A percentile compares a stretch with the other conserved stretches of the same genome.
These are phyloP conservation scores for Penicillium canariense DNA, from an alignment of 495 filamentous ascomycete species.

Conservation along the genomic window DNA sequence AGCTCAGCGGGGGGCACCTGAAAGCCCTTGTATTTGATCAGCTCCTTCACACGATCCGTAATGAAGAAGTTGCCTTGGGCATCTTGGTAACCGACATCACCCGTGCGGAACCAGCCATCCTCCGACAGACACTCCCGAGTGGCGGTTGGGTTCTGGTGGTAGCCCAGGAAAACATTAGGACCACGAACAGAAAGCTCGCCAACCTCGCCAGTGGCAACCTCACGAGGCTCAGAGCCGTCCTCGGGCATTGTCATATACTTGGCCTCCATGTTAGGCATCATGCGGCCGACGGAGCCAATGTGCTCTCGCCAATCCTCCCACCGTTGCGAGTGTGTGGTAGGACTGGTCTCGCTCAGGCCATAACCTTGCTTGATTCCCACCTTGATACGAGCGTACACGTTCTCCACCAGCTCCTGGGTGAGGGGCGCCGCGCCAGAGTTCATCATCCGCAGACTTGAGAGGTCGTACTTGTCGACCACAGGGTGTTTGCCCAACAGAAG, in stretches of 20 bases:
- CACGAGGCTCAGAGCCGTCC: constrained; percentile 51
- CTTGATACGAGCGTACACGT: constrained; percentile 70
- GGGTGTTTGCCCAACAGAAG: constrained; percentile 79
- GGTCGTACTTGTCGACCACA: constrained; percentile 72
- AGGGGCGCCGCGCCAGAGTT: constrained; percentile 89
- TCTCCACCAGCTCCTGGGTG: constrained; percentile 75
- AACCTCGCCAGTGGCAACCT: constrained; percentile 56
- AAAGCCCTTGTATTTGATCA: constrained; percentile 89
- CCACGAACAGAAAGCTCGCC: constrained; percentile 65
- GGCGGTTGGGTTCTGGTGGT: constrained; percentile 69
- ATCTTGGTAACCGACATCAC: constrained; percentile 63
- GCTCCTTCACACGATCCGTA: constrained; percentile 84
- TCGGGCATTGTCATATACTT: constrained; percentile 67
- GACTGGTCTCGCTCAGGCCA: constrained; percentile 80
- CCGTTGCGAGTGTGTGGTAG: constrained; percentile 54
- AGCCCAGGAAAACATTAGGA: constrained; percentile 70
- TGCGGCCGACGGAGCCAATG: constrained; percentile 76
- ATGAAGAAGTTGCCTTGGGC: constrained; percentile 63
- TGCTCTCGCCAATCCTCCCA: constrained; percentile 75
- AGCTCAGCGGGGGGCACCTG: constrained; percentile 87
- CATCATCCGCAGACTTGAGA: constrained; percentile 76
- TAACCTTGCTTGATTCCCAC: constrained; percentile 82
- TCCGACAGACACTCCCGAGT: constrained; percentile 61
- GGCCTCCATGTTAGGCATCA: constrained; percentile 79
- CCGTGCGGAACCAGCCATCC: constrained; percentile 63